Evolutionary conservation across 805 yeast genomes (phyloP).

Genomic region (Pichia scutulata): DNA sequence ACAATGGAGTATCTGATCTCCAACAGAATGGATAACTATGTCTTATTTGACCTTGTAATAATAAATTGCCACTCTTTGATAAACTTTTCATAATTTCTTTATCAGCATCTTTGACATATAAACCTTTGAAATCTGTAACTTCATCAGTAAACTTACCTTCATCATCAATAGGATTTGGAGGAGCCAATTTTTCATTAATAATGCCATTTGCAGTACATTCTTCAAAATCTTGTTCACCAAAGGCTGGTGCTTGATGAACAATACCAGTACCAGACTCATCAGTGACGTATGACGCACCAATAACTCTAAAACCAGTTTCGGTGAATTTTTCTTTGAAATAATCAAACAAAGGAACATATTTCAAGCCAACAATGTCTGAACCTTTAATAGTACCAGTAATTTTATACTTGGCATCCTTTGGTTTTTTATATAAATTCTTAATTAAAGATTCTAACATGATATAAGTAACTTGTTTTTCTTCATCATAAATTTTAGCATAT

Average conservation of each 20-base stretch:
- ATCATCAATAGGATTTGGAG: conserved; percentile 96
- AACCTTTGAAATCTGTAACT: conserved; percentile 69
- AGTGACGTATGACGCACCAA: conserved; percentile 77
- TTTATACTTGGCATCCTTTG: conserved; percentile 80
- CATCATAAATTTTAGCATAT: conserved; percentile 88
- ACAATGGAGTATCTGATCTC: conserved; percentile 98
- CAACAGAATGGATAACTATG: conserved; percentile 99
- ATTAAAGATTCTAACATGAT: conserved; percentile 79
- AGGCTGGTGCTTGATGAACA: conserved; percentile 97
- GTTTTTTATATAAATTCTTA: conserved; percentile 86
- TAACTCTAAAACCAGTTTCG: conserved; percentile 76
- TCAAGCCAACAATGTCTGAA: conserved; percentile 66
- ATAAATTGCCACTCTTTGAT: conserved; percentile 67
- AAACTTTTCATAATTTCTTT: conserved; percentile 78
- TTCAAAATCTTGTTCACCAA: conserved; percentile 96
- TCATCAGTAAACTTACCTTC: conserved; percentile 74
- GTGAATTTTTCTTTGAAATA: conserved; percentile 71
- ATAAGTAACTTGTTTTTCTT: conserved; percentile 71
- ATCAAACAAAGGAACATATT: conserved; percentile 77
- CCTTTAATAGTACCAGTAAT: conserved; percentile 77
- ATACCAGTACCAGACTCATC: conserved; percentile 98
- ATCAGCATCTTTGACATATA: conserved; percentile 94
- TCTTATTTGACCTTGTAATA: conserved; percentile 73
- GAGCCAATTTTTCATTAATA: conserved; percentile 54
- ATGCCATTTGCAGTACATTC: conserved; percentile 73